phyloP scores from a whole-genome alignment of 2,329 filamentous ascomycete species.

The Magnaporthales sp. region DNA sequence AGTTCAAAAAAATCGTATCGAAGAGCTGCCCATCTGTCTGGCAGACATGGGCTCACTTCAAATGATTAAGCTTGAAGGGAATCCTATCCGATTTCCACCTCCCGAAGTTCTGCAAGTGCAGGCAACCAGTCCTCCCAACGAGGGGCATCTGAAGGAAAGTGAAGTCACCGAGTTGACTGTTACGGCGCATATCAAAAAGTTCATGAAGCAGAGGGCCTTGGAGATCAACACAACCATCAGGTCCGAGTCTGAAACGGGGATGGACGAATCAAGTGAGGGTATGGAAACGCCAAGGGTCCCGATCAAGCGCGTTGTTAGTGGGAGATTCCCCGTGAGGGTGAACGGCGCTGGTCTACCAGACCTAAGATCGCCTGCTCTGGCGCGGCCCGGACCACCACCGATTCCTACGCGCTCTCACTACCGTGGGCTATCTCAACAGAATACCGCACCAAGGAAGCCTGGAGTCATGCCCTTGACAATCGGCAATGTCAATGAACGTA shows the following conservation, averaged over 20 bases:
- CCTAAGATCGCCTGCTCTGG: slow-evolving; percentile 57
- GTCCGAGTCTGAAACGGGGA: slow-evolving; percentile 44
- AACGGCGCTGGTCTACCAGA: slow-evolving; percentile 63
- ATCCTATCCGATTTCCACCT: slow-evolving; percentile 74
- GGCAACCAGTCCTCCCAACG: slow-evolving; percentile 45
- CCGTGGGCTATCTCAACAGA: slow-evolving; percentile 64
- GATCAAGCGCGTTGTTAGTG: slow-evolving; percentile 52
- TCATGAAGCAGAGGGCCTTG: slow-evolving; percentile 40
- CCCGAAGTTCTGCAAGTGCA: slow-evolving; percentile 56
- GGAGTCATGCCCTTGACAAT: slow-evolving; percentile 64
- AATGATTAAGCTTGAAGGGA: slow-evolving; percentile 83
- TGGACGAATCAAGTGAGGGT: slow-evolving; percentile 61
- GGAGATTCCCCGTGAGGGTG: slow-evolving; percentile 61
- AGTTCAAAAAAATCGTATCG: slow-evolving; percentile 78
- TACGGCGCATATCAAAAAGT: slow-evolving; percentile 54
- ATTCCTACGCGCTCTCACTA: slow-evolving; percentile 78
- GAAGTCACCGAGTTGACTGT: slow-evolving; percentile 54
- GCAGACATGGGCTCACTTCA: slow-evolving; percentile 86
- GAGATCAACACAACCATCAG: slow-evolving; percentile 31
- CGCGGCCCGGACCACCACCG: slow-evolving; percentile 53
- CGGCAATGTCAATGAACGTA: slow-evolving; percentile 59
- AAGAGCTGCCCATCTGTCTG: slow-evolving; percentile 72
- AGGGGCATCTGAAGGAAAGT: slow-evolving; percentile 47
- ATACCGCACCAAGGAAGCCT: slow-evolving; percentile 54
- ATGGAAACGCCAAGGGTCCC: slow-evolving; percentile 67